Conservation (phyloP, 441 rosid species). For the Arabidopsis lyrata region DNA sequence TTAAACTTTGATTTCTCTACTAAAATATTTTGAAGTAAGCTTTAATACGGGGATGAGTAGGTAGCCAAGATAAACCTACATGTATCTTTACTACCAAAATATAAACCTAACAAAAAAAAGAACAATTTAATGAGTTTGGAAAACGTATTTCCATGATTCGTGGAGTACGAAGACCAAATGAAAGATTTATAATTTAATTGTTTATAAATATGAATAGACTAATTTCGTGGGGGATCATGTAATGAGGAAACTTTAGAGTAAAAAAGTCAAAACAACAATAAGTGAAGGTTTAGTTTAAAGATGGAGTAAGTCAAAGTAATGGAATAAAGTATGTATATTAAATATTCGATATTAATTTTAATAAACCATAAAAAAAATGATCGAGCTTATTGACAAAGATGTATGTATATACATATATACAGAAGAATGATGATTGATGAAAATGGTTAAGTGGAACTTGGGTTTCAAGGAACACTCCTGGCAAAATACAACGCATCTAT, state of each 20-base stretch:
- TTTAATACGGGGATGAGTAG: constrained; percentile 30
- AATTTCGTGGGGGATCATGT: constrained; percentile 22
- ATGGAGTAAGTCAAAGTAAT: constrained; percentile 44
- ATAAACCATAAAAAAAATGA: constrained; percentile 2
- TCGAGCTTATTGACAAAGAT: constrained; percentile 9
- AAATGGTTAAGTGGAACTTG: constrained; percentile 41
- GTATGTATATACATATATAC: constrained; percentile 14
- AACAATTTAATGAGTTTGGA: constrained; percentile 3
- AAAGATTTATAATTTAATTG: background rate
- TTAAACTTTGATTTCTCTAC: background rate
- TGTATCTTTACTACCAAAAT: constrained; percentile 41
- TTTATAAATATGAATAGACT: background rate
- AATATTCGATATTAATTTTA: constrained; percentile 15
- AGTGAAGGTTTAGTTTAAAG: constrained; percentile 34
- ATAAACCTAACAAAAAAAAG: constrained; percentile 18
- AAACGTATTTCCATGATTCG: constrained; percentile 26
- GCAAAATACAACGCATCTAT: constrained; percentile 46
- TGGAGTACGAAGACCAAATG: constrained; percentile 27
- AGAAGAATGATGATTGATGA: constrained; percentile 42
- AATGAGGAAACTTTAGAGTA: constrained; percentile 15
- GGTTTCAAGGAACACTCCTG: constrained; percentile 32
- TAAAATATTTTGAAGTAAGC: background rate
- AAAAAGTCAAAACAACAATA: constrained; percentile 40
- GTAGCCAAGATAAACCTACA: constrained; percentile 45
- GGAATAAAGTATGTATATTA: constrained; percentile 30